phyloP scores from a whole-genome alignment of 2,329 filamentous ascomycete species.

The Colletotrichum higginsianum region DNA sequence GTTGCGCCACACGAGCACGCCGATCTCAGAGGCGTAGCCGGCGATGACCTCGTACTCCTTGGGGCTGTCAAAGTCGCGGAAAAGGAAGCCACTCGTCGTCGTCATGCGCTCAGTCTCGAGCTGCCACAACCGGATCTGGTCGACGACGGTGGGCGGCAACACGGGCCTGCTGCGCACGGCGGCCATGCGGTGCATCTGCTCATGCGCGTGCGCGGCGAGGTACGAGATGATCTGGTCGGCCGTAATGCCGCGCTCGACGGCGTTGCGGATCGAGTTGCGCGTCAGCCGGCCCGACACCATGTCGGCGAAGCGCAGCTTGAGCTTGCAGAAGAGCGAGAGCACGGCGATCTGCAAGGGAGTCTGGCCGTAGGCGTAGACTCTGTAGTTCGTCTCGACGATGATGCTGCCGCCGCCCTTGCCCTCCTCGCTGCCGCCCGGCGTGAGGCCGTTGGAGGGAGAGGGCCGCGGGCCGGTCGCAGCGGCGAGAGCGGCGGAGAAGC shows the following conservation, averaged over 20 bases:
- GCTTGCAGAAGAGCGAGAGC: conserved; percentile 88
- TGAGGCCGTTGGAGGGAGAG: conserved; percentile 51
- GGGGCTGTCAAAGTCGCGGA: conserved; percentile 85
- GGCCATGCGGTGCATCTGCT: conserved; percentile 85
- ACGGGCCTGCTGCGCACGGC: conserved; percentile 75
- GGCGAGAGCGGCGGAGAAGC: conserved; percentile 77
- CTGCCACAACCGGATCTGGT: conserved; percentile 98
- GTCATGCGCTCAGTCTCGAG: conserved; percentile 96
- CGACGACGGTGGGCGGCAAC: conserved; percentile 94
- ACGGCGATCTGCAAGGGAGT: conserved; percentile 96
- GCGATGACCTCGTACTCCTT: conserved; percentile 80
- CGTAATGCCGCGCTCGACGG: conserved; percentile 92
- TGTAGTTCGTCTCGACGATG: conserved; percentile 98
- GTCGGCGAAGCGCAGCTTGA: conserved; percentile 93
- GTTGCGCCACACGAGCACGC: conserved; percentile 90
- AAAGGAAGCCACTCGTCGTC: conserved; percentile 85
- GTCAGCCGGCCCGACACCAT: conserved; percentile 94
- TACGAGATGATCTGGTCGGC: conserved; percentile 96
- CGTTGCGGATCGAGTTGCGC: conserved; percentile 87
- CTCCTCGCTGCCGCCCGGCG: conserved; percentile 55
- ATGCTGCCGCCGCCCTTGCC: conserved; percentile 79
- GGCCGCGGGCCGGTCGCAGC: conserved; percentile 53
- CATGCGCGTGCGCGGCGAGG: conserved; percentile 91
- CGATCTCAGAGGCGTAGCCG: conserved; percentile 89
- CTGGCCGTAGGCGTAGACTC: conserved; percentile 95